Conservation (phyloP, 2,329 filamentous ascomycete genomes). For the Parasarocladium wereldwijsianum region DNA sequence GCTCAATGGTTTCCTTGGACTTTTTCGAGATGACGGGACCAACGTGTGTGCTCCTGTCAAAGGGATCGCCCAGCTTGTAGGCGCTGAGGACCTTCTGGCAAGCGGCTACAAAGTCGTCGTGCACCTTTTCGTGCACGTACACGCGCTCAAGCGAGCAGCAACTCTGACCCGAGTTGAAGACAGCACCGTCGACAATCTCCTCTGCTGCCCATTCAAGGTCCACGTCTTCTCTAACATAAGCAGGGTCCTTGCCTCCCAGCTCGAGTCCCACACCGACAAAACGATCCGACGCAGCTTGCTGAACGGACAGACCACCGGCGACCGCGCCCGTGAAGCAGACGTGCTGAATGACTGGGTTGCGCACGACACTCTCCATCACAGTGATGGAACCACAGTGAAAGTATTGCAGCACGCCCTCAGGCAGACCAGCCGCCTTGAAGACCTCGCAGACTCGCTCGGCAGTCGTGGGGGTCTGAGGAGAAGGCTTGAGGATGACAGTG, state of each 20-base stretch:
- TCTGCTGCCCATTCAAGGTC: conserved; percentile 83
- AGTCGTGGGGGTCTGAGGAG: conserved; percentile 85
- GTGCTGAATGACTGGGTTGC: conserved; percentile 60
- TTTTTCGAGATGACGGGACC: conserved; percentile 78
- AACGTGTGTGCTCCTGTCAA: conserved; percentile 63
- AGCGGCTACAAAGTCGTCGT: conserved; percentile 69
- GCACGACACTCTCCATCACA: conserved; percentile 64
- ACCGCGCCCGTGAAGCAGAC: conserved; percentile 94
- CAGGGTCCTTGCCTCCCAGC: conserved; percentile 88
- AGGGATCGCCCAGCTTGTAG: conserved; percentile 82
- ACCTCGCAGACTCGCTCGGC: conserved; percentile 68
- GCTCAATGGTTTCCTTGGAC: conserved; percentile 60
- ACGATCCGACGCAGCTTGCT: conserved; percentile 70
- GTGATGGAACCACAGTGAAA: conserved; percentile 75
- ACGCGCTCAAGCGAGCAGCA: conserved; percentile 88
- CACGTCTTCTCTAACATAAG: conserved; percentile 75
- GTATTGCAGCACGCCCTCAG: conserved; percentile 73
- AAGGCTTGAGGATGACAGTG: conserved; percentile 85
- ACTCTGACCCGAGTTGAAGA: conserved; percentile 98
- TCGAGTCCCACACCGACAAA: conserved; percentile 80
- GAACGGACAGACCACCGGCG: conserved; percentile 71
- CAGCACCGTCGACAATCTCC: conserved; percentile 87
- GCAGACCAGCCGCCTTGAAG: conserved; percentile 69
- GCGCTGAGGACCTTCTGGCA: conserved; percentile 65
- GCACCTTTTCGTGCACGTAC: conserved; percentile 74